phyloP scores from a whole-genome alignment of 2,329 filamentous ascomycete species.

The Ophiocordyceps robertsii region DNA sequence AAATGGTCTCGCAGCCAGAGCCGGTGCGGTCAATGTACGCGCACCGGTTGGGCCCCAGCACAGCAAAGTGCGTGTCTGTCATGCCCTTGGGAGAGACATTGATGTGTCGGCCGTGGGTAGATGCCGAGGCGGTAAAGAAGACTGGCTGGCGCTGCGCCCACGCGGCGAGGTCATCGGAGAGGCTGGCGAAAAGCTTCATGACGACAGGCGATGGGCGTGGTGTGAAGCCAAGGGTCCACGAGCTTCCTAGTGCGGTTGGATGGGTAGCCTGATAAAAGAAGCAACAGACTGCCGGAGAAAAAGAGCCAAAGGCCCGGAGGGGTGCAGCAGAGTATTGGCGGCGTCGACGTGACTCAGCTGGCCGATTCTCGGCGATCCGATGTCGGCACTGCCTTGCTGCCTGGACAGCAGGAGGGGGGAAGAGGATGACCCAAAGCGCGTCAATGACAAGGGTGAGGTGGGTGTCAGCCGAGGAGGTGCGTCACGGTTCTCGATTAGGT shows the following conservation, averaged over 20 bases:
- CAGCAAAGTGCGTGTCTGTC: conserved; percentile 44
- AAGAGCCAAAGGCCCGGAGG: no score
- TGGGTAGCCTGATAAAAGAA: no score
- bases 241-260: no score
- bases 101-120: conserved; percentile 53
- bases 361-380: background rate
- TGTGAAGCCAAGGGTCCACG: no score
- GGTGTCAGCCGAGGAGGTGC: no score
- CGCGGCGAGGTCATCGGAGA: conserved; percentile 39
- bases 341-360: background rate
- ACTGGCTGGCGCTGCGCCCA: conserved; percentile 58
- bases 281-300: no score
- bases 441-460: no score
- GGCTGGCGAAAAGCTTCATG: conserved; percentile 48
- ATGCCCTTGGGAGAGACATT: conserved; percentile 69
- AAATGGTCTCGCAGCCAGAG: conserved; percentile 63
- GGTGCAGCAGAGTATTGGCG: no score
- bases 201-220: background rate
- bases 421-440: no score
- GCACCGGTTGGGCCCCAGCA: conserved; percentile 43
- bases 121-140: conserved; percentile 65
- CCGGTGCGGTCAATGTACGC: conserved; percentile 65
- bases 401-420: no score
- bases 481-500: no score
- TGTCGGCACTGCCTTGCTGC: background rate